Evolutionary conservation across 73 alveolate genomes (phyloP).

Genomic region (Paramecium sonneborni): DNA sequence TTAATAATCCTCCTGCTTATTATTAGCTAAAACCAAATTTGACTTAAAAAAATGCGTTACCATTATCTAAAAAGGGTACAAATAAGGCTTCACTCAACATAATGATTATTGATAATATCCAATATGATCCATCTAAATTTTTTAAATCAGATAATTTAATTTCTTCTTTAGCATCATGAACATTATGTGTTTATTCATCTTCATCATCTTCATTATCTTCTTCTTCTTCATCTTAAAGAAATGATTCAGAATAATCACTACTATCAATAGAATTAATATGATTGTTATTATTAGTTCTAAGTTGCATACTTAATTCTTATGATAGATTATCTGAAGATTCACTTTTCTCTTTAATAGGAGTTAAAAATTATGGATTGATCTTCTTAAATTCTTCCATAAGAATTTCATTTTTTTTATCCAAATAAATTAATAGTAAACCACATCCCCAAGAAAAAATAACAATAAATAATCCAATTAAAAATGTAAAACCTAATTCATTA

Average conservation of each 20-base stretch:
- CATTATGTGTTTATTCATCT: neutral
- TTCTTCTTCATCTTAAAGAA: neutral
- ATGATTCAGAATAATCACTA: conserved; percentile 1
- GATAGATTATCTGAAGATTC: neutral
- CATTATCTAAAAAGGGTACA: conserved; percentile 52
- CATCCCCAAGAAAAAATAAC: conserved; percentile 34
- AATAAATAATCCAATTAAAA: conserved; percentile 3
- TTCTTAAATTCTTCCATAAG: neutral
- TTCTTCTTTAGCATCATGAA: conserved; percentile 33
- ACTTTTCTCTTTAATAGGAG: neutral
- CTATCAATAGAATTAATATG: too few relatives aligned
- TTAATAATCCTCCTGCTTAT: neutral
- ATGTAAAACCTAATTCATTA: conserved; percentile 6
- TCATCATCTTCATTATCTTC: neutral
- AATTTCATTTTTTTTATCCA: conserved; percentile 37
- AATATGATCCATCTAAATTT: conserved; percentile 32
- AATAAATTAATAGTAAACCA: neutral
- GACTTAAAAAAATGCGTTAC: conserved; percentile 36
- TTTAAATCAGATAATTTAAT: conserved; percentile 20
- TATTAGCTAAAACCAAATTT: conserved; percentile 22
- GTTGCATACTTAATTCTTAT: neutral
- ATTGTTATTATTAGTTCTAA: neutral
- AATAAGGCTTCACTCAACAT: conserved; percentile 51
- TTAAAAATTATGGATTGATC: neutral
- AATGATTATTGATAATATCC: neutral